phyloP scores from a whole-genome alignment of 257 asterid genomes.

The Solanum rostratum region DNA sequence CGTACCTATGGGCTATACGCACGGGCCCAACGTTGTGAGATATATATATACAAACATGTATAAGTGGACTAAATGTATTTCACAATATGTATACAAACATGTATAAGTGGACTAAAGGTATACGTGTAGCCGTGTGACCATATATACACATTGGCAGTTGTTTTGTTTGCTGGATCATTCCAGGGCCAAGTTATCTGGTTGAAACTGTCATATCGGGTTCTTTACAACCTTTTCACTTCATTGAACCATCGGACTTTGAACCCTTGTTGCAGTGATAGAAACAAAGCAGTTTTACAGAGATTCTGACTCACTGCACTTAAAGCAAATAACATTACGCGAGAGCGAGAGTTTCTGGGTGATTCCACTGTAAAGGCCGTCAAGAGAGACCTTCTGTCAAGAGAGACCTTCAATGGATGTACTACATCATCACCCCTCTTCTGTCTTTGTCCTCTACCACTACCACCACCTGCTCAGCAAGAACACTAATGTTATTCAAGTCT shows the following conservation, averaged over 20 bases:
- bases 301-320: conserved; percentile 52
- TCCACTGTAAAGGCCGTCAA: conserved; percentile 42
- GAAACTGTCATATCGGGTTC: conserved; percentile 64
- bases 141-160: too few species aligned
- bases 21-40: too few species aligned
- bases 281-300: not conserved
- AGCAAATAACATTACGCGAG: conserved; percentile 49
- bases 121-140: too few species aligned
- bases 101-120: too few species aligned
- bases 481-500: not conserved
- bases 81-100: too few species aligned
- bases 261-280: conserved; percentile 33
- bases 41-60: too few species aligned
- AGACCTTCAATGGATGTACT: conserved; percentile 57
- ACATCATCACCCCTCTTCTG: conserved; percentile 65
- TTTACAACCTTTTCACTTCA: conserved; percentile 51
- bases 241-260: conserved; percentile 58
- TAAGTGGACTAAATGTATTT: too few species aligned
- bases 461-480: conserved; percentile 31
- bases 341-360: conserved; percentile 52
- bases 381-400: too few species aligned
- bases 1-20: not conserved
- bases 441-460: conserved; percentile 57
- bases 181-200: conserved; percentile 51
- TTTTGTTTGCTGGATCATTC: conserved; percentile 73